Base-by-base conservation (phyloP, 2,329 filamentous ascomycete genomes). In the Botrytis byssoidea region DNA sequence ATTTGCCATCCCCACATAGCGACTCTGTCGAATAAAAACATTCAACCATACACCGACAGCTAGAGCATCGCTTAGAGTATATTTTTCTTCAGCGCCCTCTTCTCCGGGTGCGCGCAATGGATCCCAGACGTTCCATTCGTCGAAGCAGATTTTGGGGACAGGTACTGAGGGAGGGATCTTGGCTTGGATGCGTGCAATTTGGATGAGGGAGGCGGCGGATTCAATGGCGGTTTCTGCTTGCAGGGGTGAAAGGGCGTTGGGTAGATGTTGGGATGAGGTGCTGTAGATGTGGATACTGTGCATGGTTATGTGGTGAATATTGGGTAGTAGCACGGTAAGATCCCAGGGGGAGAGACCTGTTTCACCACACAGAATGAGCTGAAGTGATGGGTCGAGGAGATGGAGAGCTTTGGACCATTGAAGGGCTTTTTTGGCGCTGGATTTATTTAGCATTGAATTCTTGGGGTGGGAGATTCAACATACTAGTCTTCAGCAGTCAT, bases 81-180 rank as follows among this genome's bases (percentile, higher is more conserved):
- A 90, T 71, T 81, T 82, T 77, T 91, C 89, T 80, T 92, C 89
- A 0, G 88, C 90, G 3, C 90, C 90, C 51, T 85, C 81, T 74
- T 90, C 88, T 1, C 90, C 89, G 0, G 88, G 88, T 1, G 89
- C 89, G 6, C 89, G 85, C 32, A 85, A 81, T 0, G 89, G 89
- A 77, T 90, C 88, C 90, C 90, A 92, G 9, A 91, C 89, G 77
- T 92, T 92, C 90, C 90, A 91, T 77, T 92, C 89, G 77, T 92
- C 90, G 79, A 92, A 91, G 82, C 89, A 91, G 77, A 92, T 91
- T 4, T 85, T 90, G 29, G 87, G 89, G 9, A 85, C 82, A 0
- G 81, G 73, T 25, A 79, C 77, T 8, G 70, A 75, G 4, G 78
- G 65, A 1, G 79, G 77, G 40, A 82, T 78, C 9, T 79, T 78